Evolutionary conservation across 192 early-diverging fungal genomes (phyloP).

Genomic region (Fimicolochytrium jonesii): DNA sequence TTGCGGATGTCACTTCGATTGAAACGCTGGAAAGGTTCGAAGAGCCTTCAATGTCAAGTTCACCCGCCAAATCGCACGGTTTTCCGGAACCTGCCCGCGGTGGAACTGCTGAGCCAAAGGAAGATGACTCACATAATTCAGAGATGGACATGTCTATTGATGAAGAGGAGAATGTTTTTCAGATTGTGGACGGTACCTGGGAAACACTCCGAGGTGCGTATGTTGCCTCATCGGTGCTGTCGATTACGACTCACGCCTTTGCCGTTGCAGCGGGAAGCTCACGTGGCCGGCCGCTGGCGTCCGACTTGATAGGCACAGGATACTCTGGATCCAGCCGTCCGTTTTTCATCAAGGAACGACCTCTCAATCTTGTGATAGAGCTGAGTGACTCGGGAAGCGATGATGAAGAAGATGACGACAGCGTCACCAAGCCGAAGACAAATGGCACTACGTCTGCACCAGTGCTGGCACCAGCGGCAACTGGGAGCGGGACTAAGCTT

Average conservation of each 20-base stretch:
- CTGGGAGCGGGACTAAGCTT: background rate
- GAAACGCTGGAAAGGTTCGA: too few relatives aligned
- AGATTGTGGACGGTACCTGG: constrained; percentile 18
- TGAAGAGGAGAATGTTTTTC: background rate
- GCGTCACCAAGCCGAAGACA: background rate
- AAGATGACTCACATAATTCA: background rate
- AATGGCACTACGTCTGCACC: background rate
- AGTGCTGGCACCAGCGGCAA: background rate
- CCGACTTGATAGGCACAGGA: background rate
- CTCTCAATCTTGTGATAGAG: constrained; percentile 12
- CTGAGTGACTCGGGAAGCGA: constrained; percentile 19
- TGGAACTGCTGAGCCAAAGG: background rate
- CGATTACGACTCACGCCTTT: background rate
- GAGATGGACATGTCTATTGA: constrained; percentile 17
- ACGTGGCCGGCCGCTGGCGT: background rate
- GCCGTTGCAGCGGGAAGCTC: background rate
- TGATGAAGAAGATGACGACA: constrained; percentile 7
- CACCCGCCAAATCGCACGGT: too few relatives aligned
- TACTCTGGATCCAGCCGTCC: background rate
- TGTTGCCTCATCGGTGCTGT: background rate
- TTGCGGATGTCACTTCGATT: too few relatives aligned
- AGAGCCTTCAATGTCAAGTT: background rate
- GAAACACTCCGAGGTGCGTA: constrained; percentile 12
- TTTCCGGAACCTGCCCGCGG: too few relatives aligned
- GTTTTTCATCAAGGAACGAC: constrained; percentile 3